Evolutionary conservation across 306 rosid species (phyloP), one percentile per base, ranked within the genome.

Genomic region (Citrullus mucosospermus): DNA sequence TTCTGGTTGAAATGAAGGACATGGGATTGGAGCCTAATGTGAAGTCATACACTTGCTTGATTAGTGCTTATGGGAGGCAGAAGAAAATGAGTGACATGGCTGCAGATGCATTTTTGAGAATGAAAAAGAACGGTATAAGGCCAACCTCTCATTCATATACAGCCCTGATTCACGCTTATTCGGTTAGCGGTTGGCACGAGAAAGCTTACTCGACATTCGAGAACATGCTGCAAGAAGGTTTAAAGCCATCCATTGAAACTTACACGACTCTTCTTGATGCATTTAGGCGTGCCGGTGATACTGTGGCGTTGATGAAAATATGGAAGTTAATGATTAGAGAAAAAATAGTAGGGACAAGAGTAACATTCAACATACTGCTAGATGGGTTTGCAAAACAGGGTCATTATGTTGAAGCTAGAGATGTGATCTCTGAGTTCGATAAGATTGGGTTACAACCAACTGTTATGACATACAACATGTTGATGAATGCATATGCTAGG

Each of bases 371-470:
- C 85, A 90, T 81, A 76, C 92, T 94, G 76, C 78, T 92, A 1
- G 97, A 94, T 76, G 97, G 97, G 67, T 94, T 94, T 88, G 91
- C 97, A 18, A 94, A 94, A 81, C 95, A 92, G 82, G 98, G 98
- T 77, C 92, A 75, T 44, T 90, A 81, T 82, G 76, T 79, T 56
- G 97, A 89, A 86, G 98, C 97, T 48, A 87, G 97, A 85, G 95
- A 88, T 10, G 93, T 90, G 48, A 78, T 94, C 61, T 92, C 86
- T 48, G 96, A 90, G 78, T 94, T 87, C 25, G 88, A 91, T 22
- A 94, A 92, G 83, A 38, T 90, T 30, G 97, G 98, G 51, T 73
- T 89, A 75, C 91, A 79, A 39, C 96, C 98, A 17, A 88, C 97
- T 1, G 88, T 90, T 82, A 78, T 90, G 90, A 94, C 98, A 53